Evolutionary conservation across 768 basidiomycete genomes (phyloP).

Genomic region (Mycena galopus): DNA sequence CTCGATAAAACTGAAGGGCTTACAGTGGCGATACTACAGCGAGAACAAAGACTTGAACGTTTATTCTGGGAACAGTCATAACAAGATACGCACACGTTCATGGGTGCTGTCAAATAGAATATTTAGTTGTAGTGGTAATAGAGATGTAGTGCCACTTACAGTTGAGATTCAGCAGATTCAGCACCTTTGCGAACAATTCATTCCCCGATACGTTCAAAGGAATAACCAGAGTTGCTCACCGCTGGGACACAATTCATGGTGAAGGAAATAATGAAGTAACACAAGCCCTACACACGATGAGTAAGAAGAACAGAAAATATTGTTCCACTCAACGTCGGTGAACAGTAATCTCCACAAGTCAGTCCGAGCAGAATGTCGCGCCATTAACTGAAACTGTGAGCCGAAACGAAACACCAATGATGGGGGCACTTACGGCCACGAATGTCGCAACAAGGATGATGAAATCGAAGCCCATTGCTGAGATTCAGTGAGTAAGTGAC

Average conservation of each 20-base stretch:
- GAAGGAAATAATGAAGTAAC: conserved; percentile 77
- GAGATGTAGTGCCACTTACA: conserved; percentile 50
- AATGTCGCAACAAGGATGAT: conserved; percentile 69
- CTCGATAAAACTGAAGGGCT: conserved; percentile 39
- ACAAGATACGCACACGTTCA: conserved; percentile 68
- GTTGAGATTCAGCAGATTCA: conserved; percentile 72
- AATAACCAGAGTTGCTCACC: conserved; percentile 53
- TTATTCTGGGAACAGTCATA: neutral
- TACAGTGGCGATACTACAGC: conserved; percentile 66
- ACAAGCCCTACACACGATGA: conserved; percentile 57
- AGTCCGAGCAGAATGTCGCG: conserved; percentile 65
- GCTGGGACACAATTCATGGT: conserved; percentile 77
- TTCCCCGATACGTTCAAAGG: neutral
- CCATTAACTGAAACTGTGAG: conserved; percentile 38
- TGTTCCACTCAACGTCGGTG: conserved; percentile 55
- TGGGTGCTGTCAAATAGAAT: conserved; percentile 57
- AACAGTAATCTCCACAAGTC: conserved; percentile 80
- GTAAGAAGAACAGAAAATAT: neutral
- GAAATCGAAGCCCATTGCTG: conserved; percentile 81
- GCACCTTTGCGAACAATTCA: conserved; percentile 52
- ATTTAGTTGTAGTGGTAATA: neutral
- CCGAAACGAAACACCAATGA: neutral
- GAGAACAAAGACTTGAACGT: conserved; percentile 15
- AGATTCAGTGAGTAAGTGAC: conserved; percentile 1
- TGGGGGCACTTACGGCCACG: conserved; percentile 54